Base-by-base conservation (phyloP, 331 rosid species). In the Telfairia occidentalis region DNA sequence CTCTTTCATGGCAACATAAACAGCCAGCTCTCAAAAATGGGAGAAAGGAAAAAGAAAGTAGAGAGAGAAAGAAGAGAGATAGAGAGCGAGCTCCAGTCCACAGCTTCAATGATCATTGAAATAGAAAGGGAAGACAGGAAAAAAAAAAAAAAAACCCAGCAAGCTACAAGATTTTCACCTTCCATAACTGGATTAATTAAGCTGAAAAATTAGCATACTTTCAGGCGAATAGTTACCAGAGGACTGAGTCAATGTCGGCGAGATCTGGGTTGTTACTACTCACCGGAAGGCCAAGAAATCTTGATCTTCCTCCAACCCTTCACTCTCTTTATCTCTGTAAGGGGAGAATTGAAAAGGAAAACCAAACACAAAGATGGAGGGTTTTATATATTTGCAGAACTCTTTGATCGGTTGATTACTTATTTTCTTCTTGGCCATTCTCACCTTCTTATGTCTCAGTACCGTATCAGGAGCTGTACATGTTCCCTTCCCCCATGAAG, bases 221-320 rank as follows among this genome's bases (percentile, higher is more conserved):
- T 52, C 49, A 81, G 75, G 40, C 32, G 23, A 11, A 77, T 19
- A 70, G 74, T 82, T 80, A 80, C 84, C 86, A 66, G 79, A 59
- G 61, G 74, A 21, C 21, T 75, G 77, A 52, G 82, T 75, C 84
- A 75, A 73, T 54, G 82, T 83, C 79, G 76, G 82, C 72, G 30
- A 80, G 86, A 82, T 82, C 84, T 78, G 77, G 35, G 70, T 52
- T 40, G 67, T 57, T 43, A 61, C 46, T 37, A 15, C 71, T 43
- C 59, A 46, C 72, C 19, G 7, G 52, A 59, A 59, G 48, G 53
- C 82, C 65, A 64, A 82, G 59, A 78, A 55, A 70, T 42, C 74
- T 24, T 13, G 24, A 43, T 67, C 54, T 42, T 67, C 37, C 74
- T 67, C 29, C 71, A 29, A 54, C 49, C 71, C 74, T 70, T 26